Evolutionary conservation across 441 rosid genomes (phyloP).

Genomic region (Erodium moschatum): DNA sequence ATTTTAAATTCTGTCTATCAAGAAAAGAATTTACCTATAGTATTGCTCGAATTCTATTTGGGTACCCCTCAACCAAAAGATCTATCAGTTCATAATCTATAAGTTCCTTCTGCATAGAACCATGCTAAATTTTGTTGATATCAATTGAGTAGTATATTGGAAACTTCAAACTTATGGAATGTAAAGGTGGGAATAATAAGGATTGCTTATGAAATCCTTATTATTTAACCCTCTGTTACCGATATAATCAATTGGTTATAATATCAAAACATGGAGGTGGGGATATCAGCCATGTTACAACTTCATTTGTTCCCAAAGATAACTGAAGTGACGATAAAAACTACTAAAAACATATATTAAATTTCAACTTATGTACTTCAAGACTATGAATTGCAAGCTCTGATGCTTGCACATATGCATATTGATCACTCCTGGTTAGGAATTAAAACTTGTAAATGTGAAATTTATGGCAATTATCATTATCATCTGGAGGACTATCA

Average conservation of each 20-base stretch:
- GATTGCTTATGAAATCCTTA: background rate
- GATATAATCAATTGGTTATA: background rate
- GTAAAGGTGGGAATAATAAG: background rate
- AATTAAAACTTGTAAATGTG: background rate
- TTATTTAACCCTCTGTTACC: background rate
- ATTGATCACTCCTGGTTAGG: background rate
- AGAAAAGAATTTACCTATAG: background rate
- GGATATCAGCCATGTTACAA: background rate
- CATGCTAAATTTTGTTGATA: background rate
- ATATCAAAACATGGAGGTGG: background rate
- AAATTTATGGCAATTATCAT: conserved; percentile 3
- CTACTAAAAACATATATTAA: background rate
- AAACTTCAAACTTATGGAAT: background rate
- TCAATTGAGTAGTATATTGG: background rate
- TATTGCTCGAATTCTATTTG: background rate
- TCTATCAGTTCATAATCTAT: background rate
- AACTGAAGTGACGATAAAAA: background rate
- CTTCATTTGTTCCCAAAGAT: background rate
- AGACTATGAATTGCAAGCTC: background rate
- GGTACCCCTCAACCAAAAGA: conserved; percentile 4
- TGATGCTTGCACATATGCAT: conserved; percentile 9
- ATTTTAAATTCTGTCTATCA: background rate
- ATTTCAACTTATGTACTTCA: conserved; percentile 7
- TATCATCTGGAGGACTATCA: conserved; percentile 3
- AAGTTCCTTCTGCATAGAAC: background rate